These are phyloP conservation scores for Dictyostelium gargantuum DNA, from an alignment of 208 protist species.

Conservation along the genomic window DNA sequence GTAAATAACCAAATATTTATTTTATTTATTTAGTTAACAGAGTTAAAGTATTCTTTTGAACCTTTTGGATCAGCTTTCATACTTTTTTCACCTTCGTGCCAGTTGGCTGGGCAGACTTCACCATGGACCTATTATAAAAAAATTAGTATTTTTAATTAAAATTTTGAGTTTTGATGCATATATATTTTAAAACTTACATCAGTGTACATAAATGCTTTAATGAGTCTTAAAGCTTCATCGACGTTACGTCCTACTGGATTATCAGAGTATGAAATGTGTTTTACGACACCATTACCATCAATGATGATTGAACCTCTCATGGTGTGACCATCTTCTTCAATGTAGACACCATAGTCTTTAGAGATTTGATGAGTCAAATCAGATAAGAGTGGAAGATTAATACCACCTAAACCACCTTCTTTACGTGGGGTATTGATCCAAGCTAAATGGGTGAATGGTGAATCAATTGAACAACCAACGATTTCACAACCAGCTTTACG, in stretches of 20 bases:
- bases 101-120: constrained; percentile 94
- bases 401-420: constrained; percentile 95
- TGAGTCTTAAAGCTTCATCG: constrained; percentile 94
- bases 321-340: constrained; percentile 52
- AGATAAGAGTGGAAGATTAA: constrained; percentile 95
- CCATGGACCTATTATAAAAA: too few relatives aligned
- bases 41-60: constrained; percentile 90
- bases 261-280: constrained; percentile 95
- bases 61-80: constrained; percentile 94
- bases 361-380: constrained; percentile 92
- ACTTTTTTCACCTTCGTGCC: constrained; percentile 78
- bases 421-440: constrained; percentile 95
- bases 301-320: constrained; percentile 95
- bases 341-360: constrained; percentile 84
- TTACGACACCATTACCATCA: constrained; percentile 90
- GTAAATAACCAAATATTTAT: neutral
- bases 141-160: too few relatives aligned
- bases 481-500: constrained; percentile 89
- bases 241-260: constrained; percentile 94
- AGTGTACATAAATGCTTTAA: constrained; percentile 91
- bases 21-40: neutral
- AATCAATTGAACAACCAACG: constrained; percentile 93
- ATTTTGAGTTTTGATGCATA: too few relatives aligned
- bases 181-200: too few relatives aligned
- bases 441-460: constrained; percentile 94